phyloP scores from a whole-genome alignment of 805 yeast species.

The Metschnikowia amazonensis region DNA sequence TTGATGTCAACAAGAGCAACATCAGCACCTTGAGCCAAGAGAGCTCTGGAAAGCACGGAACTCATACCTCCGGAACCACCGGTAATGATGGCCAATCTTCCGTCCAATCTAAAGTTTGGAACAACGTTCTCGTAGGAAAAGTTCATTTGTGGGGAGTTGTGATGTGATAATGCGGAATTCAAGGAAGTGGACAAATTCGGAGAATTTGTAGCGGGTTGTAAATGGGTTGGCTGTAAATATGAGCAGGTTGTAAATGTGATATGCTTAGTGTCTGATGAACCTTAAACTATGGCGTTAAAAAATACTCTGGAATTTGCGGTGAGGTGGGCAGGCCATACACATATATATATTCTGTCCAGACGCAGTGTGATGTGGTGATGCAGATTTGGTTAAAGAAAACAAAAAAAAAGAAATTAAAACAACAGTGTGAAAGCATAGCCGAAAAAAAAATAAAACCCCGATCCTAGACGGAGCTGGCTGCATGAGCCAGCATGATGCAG shows the following conservation, averaged over 20 bases:
- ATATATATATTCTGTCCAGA: background rate
- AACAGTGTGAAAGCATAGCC: background rate
- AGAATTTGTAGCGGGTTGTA: too few species aligned
- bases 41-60: slow-evolving; percentile 58
- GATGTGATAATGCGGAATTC: too few species aligned
- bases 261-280: background rate
- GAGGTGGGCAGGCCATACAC: background rate
- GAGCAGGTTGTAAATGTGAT: too few species aligned
- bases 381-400: slow-evolving; percentile 1
- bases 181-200: too few species aligned
- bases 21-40: slow-evolving; percentile 73
- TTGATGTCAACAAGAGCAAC: slow-evolving; percentile 70
- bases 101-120: slow-evolving; percentile 65
- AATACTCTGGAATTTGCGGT: too few species aligned
- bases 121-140: slow-evolving; percentile 45
- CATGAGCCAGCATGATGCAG: background rate
- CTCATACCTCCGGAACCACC: slow-evolving; percentile 84
- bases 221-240: too few species aligned
- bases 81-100: slow-evolving; percentile 67
- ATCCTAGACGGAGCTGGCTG: background rate
- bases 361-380: slow-evolving; percentile 5
- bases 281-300: background rate
- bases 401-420: slow-evolving; percentile 2
- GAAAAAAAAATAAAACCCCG: slow-evolving; percentile 3
- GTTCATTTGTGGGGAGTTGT: slow-evolving; percentile 16